A percentile compares a stretch with the other conserved stretches of the same genome.
phyloP scores from a whole-genome alignment of 1,139 yeast genomes.

The Schwanniomyces etchellsii region DNA sequence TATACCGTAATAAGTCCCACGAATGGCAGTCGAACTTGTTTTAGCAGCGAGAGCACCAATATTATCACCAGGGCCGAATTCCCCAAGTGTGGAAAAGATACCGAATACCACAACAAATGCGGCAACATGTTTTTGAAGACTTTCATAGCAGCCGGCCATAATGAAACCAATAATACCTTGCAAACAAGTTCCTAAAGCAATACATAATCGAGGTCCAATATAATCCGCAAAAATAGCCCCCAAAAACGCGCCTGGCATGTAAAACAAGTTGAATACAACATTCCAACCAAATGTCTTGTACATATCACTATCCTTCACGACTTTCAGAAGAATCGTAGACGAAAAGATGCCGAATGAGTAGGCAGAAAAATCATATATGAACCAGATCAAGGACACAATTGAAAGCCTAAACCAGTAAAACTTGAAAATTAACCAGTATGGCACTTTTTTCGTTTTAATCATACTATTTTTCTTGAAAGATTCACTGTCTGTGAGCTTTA shows the following conservation, averaged over 20 bases:
- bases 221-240: conserved; percentile 85
- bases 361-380: conserved; percentile 80
- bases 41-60: conserved; percentile 85
- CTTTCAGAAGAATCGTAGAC: conserved; percentile 51
- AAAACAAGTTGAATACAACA: conserved; percentile 79
- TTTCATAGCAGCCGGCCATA: conserved; percentile 68
- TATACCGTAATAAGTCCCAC: conserved; percentile 88
- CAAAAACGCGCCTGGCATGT: conserved; percentile 81
- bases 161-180: conserved; percentile 83
- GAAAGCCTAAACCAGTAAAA: conserved; percentile 80
- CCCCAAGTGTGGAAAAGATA: conserved; percentile 80
- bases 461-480: conserved; percentile 67
- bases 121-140: conserved; percentile 56
- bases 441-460: conserved; percentile 53
- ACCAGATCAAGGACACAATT: conserved; percentile 78
- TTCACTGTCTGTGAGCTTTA: conserved; percentile 68
- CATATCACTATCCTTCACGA: conserved; percentile 59
- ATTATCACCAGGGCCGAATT: conserved; percentile 92
- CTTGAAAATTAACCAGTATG: conserved; percentile 64
- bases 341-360: conserved; percentile 88
- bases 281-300: conserved; percentile 89
- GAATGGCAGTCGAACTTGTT: conserved; percentile 77
- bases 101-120: conserved; percentile 85
- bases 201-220: conserved; percentile 80
- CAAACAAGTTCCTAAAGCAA: conserved; percentile 58